These are phyloP conservation scores for Gentiana straminea DNA, from an alignment of 257 asterid species.

Conservation along the genomic window DNA sequence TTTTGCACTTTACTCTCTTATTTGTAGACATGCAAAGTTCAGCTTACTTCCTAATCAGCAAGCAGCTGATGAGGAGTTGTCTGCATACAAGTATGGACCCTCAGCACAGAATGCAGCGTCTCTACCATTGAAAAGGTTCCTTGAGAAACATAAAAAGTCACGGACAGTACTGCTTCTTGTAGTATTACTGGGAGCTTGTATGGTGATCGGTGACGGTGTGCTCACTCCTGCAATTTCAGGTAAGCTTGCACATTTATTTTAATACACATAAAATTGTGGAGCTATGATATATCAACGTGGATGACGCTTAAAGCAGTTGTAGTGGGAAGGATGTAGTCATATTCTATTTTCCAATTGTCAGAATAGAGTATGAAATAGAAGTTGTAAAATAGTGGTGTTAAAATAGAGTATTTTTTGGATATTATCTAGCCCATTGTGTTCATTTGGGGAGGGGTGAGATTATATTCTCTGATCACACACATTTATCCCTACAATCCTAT, in stretches of 20 bases:
- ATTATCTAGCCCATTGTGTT: too few species aligned
- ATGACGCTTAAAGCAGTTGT: too few species aligned
- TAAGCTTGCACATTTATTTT: slow-evolving; percentile 2
- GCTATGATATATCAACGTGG: too few species aligned
- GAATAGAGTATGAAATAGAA: too few species aligned
- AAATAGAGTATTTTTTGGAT: too few species aligned
- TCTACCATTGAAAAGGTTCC: slow-evolving; percentile 51
- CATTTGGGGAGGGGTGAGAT: too few species aligned
- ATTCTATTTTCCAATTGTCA: too few species aligned
- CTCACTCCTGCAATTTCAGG: slow-evolving; percentile 68
- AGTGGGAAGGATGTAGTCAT: too few species aligned
- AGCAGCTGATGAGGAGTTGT: slow-evolving; percentile 96
- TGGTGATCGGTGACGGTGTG: slow-evolving; percentile 60
- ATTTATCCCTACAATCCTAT: too few species aligned
- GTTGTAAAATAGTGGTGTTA: too few species aligned
- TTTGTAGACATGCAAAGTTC: slow-evolving; percentile 89
- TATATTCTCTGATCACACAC: too few species aligned
- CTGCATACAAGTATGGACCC: slow-evolving; percentile 72
- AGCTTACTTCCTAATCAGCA: slow-evolving; percentile 97
- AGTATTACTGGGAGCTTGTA: slow-evolving; percentile 50
- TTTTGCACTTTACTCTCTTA: slow-evolving; percentile 89
- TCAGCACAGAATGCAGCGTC: slow-evolving; percentile 44
- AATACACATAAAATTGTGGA: too few species aligned
- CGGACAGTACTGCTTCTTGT: slow-evolving; percentile 67
- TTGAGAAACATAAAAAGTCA: slow-evolving; percentile 69